Evolutionary conservation across 495 filamentous ascomycete genomes (phyloP).

Genomic region (Lasiosphaeriaceae sp.): DNA sequence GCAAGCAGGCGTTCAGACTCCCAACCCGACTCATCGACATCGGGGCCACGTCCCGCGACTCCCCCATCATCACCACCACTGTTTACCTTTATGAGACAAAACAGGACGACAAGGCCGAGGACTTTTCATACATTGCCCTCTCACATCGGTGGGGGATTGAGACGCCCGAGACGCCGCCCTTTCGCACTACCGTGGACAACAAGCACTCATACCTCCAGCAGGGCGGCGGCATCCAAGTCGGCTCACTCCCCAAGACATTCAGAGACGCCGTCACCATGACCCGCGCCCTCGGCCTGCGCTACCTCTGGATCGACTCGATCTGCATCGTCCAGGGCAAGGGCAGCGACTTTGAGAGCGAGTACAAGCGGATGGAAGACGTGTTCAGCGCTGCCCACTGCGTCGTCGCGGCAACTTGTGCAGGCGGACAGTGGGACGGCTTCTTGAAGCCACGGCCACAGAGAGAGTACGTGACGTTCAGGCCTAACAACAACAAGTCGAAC

Average conservation of each 20-base stretch:
- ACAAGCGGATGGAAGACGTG: conserved; percentile 34
- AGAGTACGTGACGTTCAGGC: conserved; percentile 2
- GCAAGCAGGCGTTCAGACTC: conserved; percentile 10
- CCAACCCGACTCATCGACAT: conserved; percentile 28
- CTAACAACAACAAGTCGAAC: too few species aligned
- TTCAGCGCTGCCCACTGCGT: conserved; percentile 33
- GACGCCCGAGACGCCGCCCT: background rate
- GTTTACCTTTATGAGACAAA: conserved; percentile 12
- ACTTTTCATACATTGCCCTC: conserved; percentile 15
- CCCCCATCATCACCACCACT: too few species aligned
- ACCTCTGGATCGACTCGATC: conserved; percentile 38
- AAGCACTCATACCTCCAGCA: background rate
- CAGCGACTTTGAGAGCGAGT: conserved; percentile 33
- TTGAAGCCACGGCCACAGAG: conserved; percentile 8
- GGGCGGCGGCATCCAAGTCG: background rate
- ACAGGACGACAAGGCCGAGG: background rate
- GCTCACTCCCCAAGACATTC: conserved; percentile 20
- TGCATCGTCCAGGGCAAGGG: conserved; percentile 37
- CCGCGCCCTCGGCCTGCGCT: conserved; percentile 17
- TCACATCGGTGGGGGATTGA: conserved; percentile 18
- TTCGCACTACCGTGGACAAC: conserved; percentile 5
- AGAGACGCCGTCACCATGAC: conserved; percentile 19
- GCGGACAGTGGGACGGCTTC: conserved; percentile 22
- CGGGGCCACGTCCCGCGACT: conserved; percentile 5
- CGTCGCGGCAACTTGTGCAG: conserved; percentile 29